Percentiles rank a stretch among this genome's conserved stretches.
Evolutionary conservation across 768 basidiomycete species (phyloP).

Genomic region (Boletales sp.): DNA sequence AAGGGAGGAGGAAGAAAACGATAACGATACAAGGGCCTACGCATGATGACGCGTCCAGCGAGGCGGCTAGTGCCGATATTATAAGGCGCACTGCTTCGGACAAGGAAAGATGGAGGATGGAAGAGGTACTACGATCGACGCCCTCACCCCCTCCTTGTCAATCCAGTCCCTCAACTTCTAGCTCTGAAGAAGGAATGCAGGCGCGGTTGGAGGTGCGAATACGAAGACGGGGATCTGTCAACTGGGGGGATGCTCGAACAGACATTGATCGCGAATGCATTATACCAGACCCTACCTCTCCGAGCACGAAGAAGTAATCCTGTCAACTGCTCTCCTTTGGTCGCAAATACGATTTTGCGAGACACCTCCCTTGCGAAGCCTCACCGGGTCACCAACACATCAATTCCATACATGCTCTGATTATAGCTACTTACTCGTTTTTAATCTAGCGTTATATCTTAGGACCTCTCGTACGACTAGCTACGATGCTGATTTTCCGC

Average conservation of each 20-base stretch:
- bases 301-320: too few species aligned
- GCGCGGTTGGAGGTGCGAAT: slow-evolving; percentile 1
- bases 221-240: not conserved
- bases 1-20: slow-evolving; percentile 11
- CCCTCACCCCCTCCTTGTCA: slow-evolving; percentile 4
- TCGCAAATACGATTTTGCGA: too few species aligned
- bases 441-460: too few species aligned
- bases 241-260: not conserved
- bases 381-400: too few species aligned
- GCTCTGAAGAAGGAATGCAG: slow-evolving; percentile 1
- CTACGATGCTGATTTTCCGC: too few species aligned
- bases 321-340: too few species aligned
- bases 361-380: too few species aligned
- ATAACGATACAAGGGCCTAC: not conserved
- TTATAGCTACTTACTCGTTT: too few species aligned
- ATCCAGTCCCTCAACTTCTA: not conserved
- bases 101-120: slow-evolving; percentile 24
- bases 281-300: too few species aligned
- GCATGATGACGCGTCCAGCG: not conserved
- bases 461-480: too few species aligned
- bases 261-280: too few species aligned
- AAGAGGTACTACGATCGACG: slow-evolving; percentile 18
- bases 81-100: slow-evolving; percentile 17
- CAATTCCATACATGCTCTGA: too few species aligned
- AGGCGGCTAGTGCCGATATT: not conserved